phyloP scores from a whole-genome alignment of 208 protist genomes.

The Porcisia hertigi region DNA sequence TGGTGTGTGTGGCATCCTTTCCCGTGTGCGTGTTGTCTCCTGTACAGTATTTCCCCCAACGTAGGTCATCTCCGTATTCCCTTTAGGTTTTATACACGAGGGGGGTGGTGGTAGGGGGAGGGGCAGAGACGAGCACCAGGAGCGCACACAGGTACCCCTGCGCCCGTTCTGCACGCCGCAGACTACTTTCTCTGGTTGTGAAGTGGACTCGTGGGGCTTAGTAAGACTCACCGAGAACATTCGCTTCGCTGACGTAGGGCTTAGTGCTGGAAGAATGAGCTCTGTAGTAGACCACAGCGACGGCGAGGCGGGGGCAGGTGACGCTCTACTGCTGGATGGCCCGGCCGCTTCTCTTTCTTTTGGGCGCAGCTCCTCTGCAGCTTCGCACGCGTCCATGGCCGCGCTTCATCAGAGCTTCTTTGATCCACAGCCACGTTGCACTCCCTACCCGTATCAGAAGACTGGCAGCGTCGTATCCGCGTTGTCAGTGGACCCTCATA shows the following conservation, averaged over 20 bases:
- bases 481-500: not conserved
- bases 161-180: not conserved
- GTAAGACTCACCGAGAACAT: not conserved
- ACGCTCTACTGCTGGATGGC: not conserved
- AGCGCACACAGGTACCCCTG: no score
- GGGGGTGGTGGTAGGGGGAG: no score
- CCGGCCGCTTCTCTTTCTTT: not conserved
- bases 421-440: slow-evolving; percentile 7
- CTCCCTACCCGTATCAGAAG: not conserved
- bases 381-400: slow-evolving; percentile 18
- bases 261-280: not conserved
- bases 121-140: no score
- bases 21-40: no score
- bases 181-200: not conserved
- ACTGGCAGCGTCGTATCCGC: not conserved
- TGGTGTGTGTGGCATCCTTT: no score
- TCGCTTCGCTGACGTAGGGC: not conserved
- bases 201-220: not conserved
- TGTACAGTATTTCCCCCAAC: no score
- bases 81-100: not conserved
- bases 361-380: slow-evolving; percentile 1
- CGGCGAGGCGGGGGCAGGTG: not conserved
- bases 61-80: no score
- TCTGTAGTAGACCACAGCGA: not conserved
- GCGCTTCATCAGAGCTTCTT: slow-evolving; percentile 32